Percentiles rank a stretch among this genome's conserved stretches.
Evolutionary conservation across 192 early-diverging fungal species (phyloP).

Genomic region (Mortierella claussenii): DNA sequence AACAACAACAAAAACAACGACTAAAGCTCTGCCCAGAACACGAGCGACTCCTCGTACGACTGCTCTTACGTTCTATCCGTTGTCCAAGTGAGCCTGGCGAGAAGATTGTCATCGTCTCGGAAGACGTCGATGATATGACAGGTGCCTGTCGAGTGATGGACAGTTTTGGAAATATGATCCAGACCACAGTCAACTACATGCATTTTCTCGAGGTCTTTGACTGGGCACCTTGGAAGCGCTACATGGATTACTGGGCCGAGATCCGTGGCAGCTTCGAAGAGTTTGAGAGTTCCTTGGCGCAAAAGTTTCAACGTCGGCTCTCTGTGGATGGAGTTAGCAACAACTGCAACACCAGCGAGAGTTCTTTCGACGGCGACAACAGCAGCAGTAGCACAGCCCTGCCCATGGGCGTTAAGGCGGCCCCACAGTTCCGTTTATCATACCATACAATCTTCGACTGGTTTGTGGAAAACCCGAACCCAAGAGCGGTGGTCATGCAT

Average conservation of each 20-base stretch:
- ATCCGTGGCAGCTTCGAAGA: neutral
- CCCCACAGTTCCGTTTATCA: slow-evolving; percentile 5
- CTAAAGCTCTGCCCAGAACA: neutral
- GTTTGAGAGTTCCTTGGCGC: too few relatives aligned
- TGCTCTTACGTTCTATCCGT: slow-evolving; percentile 9
- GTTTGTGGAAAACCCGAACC: slow-evolving; percentile 15
- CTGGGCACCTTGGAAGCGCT: slow-evolving; percentile 21
- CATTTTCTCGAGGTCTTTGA: slow-evolving; percentile 20
- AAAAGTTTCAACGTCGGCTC: too few relatives aligned
- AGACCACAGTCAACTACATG: slow-evolving; percentile 17
- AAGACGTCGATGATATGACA: neutral
- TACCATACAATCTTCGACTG: slow-evolving; percentile 26
- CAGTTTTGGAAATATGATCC: neutral
- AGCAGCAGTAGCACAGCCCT: too few relatives aligned
- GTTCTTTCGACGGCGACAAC: too few relatives aligned
- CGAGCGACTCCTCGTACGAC: slow-evolving; percentile 15
- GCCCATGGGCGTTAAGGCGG: too few relatives aligned
- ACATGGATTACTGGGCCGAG: slow-evolving; percentile 8
- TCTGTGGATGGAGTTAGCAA: too few relatives aligned
- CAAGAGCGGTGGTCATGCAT: slow-evolving; percentile 2
- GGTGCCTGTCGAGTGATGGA: neutral
- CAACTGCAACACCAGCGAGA: too few relatives aligned
- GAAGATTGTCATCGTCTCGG: neutral
- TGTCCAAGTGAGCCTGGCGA: slow-evolving; percentile 24
- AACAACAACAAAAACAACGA: neutral